Base-by-base conservation (phyloP, 2,329 filamentous ascomycete genomes). In the Sporothrix variecibatus region DNA sequence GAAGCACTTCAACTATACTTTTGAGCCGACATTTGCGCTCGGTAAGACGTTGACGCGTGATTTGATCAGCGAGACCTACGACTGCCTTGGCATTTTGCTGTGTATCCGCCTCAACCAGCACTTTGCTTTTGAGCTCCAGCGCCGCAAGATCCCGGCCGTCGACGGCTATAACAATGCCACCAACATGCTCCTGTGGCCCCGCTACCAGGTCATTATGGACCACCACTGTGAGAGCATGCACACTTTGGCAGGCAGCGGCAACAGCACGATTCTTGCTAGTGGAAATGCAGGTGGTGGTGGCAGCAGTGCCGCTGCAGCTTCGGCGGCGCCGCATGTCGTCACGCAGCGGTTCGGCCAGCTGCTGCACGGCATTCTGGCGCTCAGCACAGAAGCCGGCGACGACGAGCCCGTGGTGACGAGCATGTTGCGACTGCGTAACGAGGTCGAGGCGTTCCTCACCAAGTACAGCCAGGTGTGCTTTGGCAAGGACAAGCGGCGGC, bases 331-430 rank as follows among this genome's bases (percentile, higher is more conserved):
- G 0, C 96, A 98, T 79, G 91, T 95, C 71, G 87, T 97, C 23
- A 98, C 96, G 0, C 96, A 99, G 82, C 90, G 94, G n/a, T 98
- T 98, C 80, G 96, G 94, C 0, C 95, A 98, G 83, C 90, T 99
- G 69, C 83, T 97, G 68, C 93, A 97, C 76, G 94, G 94, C 2
- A 92, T 98, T 40, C 84, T 98, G 40, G 86, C 90, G 0, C 87
- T 99, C 60, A 97, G 94, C 79, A 90, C 90, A n/a, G 95, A 98
- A 78, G 94, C 94, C 0, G 94, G 94, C 1, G 96, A 98, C 78
- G 95, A 98, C 78, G 96, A 99, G 82, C 96, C 96, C 0, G 93
- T 98, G 1, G 91, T 91, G 0, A 91, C 93, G 67, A 97, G 94
- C 79, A 82, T 99, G 65, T 87, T 88, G 15, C 89, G 96, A 34